Base-by-base conservation (phyloP, 2,329 filamentous ascomycete genomes). In the Teratosphaeria nubilosa region DNA sequence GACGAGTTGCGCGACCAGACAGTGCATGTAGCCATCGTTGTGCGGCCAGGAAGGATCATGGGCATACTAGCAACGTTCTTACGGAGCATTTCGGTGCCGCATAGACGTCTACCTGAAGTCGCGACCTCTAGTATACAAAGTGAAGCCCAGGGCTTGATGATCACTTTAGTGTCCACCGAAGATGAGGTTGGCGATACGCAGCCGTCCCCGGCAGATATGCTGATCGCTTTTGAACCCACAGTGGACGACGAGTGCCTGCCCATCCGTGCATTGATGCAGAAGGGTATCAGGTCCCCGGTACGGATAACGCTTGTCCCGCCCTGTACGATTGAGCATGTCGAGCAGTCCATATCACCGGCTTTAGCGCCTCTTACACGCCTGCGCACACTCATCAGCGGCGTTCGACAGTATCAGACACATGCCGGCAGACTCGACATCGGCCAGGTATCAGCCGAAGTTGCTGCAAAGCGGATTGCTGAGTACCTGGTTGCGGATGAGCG, bases 301-400 rank as follows among this genome's bases (percentile, higher is more conserved):
- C 25, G 25, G 7, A 16, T 53, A 7, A 70, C 73, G 25, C 63
- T 77, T 1, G 72, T 77, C 1, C 71, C 77, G 32, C 73, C 75
- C 1, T 65, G 69, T 41, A 70, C 75, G 0, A 64, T 77, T 3
- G 74, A 77, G 57, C 77, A 79, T 61, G 72, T 78, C 54, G 72
- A 77, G 56, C 69, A 69, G 10, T 76, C 73, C 54, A 58, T 78
- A 5, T 62, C 60, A 5, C n/a, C 63, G 11, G 58, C 58, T 20
- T 51, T 72, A 48, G 60, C 66, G 4, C 58, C 65, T 14, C 55
- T 59, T 7, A 62, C 68, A 6, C 68, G 68, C 5, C 60, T 74
- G 20, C 69, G 72, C 34, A 70, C 73, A 2, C 68, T 75, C 2
- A 54, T 77, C 1, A 70, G 69, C 20, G 71, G 70, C n/a, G 63